Conservation (phyloP, 805 yeast species). For the Gaillardinia entomophila region DNA sequence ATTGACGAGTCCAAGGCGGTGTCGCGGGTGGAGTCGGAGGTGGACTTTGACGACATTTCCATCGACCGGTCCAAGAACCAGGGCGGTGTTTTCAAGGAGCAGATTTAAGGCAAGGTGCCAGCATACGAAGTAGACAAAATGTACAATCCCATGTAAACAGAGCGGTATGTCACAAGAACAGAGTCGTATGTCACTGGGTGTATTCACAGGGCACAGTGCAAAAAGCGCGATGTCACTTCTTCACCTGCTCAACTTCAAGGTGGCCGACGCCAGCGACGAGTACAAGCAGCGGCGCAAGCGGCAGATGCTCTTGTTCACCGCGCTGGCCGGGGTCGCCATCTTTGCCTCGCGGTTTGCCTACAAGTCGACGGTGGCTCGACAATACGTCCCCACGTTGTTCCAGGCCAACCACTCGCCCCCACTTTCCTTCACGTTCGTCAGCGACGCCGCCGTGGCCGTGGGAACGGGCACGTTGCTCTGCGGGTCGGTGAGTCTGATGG, state of each 20-base stretch:
- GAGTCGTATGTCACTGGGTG: too few species aligned
- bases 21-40: constrained; percentile 3
- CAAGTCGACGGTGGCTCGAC: constrained; percentile 66
- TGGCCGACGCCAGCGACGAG: constrained; percentile 36
- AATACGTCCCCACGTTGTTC: constrained; percentile 68
- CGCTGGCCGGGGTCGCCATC: constrained; percentile 67
- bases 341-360: constrained; percentile 69
- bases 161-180: too few species aligned
- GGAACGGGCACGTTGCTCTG: constrained; percentile 76
- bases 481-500: constrained; percentile 65
- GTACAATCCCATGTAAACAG: too few species aligned
- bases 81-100: constrained; percentile 39
- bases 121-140: too few species aligned
- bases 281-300: constrained; percentile 58
- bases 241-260: constrained; percentile 16
- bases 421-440: constrained; percentile 61
- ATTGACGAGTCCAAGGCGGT: constrained; percentile 2
- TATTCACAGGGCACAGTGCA: too few species aligned
- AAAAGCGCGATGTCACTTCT: constrained; percentile 2
- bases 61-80: constrained; percentile 19
- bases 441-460: constrained; percentile 83
- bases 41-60: constrained; percentile 20
- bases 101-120: constrained; percentile 27
- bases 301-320: constrained; percentile 69
- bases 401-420: constrained; percentile 88